These are phyloP conservation scores for Candida boidinii DNA, from an alignment of 805 yeast species.

Conservation along the genomic window DNA sequence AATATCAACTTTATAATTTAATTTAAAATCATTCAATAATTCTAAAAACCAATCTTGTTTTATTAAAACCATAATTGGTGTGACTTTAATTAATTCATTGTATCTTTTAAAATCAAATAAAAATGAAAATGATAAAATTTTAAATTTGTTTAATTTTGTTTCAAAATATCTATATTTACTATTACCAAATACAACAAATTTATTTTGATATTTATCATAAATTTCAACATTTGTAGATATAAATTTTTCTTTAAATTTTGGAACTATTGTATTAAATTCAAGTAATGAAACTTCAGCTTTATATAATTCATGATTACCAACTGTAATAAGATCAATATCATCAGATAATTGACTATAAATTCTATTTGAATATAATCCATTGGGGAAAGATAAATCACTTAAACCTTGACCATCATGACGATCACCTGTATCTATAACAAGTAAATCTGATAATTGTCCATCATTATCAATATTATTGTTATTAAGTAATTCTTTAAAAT, in stretches of 20 bases:
- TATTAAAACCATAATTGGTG: constrained; percentile 46
- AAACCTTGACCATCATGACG: constrained; percentile 93
- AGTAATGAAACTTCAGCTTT: constrained; percentile 49
- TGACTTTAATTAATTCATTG: constrained; percentile 56
- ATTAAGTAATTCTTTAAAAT: constrained; percentile 28
- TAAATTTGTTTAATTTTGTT: constrained; percentile 43
- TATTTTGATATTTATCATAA: constrained; percentile 32
- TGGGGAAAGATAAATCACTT: constrained; percentile 68
- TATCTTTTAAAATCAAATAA: constrained; percentile 64
- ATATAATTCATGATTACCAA: constrained; percentile 92
- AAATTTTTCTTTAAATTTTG: constrained; percentile 54
- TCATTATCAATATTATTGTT: constrained; percentile 23
- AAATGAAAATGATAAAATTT: constrained; percentile 67
- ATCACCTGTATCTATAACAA: constrained; percentile 85
- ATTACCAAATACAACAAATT: constrained; percentile 59
- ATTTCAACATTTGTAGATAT: constrained; percentile 68
- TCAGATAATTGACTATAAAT: constrained; percentile 54
- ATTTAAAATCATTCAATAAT: constrained; percentile 23
- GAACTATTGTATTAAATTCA: constrained; percentile 57
- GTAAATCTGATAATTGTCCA: constrained; percentile 45
- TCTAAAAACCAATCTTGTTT: constrained; percentile 59
- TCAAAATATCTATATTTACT: constrained; percentile 52
- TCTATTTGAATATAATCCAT: constrained; percentile 54
- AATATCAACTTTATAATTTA: constrained; percentile 43
- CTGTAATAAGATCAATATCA: constrained; percentile 61